Evolutionary conservation across 768 basidiomycete genomes (phyloP).

Genomic region (Obba rivulosa): DNA sequence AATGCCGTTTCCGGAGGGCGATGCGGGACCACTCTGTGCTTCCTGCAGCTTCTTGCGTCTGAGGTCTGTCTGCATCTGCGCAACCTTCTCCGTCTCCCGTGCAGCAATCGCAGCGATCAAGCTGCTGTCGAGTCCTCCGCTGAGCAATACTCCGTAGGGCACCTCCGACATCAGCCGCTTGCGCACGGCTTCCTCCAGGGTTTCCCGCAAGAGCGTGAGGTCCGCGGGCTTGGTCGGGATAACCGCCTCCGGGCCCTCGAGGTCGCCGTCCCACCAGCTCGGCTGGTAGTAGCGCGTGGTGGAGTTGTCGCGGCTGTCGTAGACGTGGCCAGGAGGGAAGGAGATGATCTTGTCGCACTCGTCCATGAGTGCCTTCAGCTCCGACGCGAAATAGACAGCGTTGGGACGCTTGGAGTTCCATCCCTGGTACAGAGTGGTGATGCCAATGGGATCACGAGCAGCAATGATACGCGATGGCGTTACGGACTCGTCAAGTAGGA

Average conservation of each 20-base stretch:
- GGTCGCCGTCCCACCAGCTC: conserved; percentile 84
- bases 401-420: conserved; percentile 82
- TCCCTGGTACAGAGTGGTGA: conserved; percentile 98
- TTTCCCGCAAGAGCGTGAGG: conserved; percentile 65
- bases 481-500: conserved; percentile 90
- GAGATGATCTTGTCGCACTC: conserved; percentile 94
- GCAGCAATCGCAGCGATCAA: conserved; percentile 94
- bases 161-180: conserved; percentile 98
- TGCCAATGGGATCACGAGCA: conserved; percentile 94
- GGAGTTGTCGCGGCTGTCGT: conserved; percentile 76
- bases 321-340: conserved; percentile 97
- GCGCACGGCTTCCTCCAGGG: conserved; percentile 85
- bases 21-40: conserved; percentile 51
- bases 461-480: conserved; percentile 89
- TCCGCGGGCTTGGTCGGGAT: conserved; percentile 62
- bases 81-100: conserved; percentile 90
- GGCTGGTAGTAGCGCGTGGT: conserved; percentile 85
- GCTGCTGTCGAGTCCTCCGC: conserved; percentile 93
- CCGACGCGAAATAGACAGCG: conserved; percentile 88
- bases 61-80: conserved; percentile 70
- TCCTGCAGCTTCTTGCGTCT: conserved; percentile 56
- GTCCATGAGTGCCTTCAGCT: conserved; percentile 85
- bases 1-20: conserved; percentile 29
- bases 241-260: conserved; percentile 46
- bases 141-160: conserved; percentile 93